Evolutionary conservation across 306 rosid genomes (phyloP), one percentile per base, ranked within the genome.

Genomic region (Mimosa pudica): DNA sequence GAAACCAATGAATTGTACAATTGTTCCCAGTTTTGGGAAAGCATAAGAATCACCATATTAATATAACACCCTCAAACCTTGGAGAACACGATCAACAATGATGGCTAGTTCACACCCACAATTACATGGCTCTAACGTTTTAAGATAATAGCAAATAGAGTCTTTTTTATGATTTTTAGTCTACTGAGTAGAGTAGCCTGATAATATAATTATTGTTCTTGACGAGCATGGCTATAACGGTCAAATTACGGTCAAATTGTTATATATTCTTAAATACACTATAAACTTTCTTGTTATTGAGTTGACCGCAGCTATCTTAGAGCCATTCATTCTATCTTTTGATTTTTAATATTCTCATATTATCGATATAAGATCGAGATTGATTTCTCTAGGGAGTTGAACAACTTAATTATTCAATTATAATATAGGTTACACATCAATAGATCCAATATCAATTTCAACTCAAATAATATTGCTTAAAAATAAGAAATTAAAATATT

Each of bases 251-350:
- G 30, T 24, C 30, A 24, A 24, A 24, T 24, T 24, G 30, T 41
- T 6, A 10, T 20, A 32, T 13, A 45, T 73, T 73, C 79, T 58
- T 17, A 46, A 8, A 57, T 48, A 72, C 36, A 20, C 49, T 13
- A 66, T 75, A 80, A 75, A 76, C 71, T 45, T 30, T 48, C 78
- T 62, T 61, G 33, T 71, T 79, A 46, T 8, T 62, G 18, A 72
- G 13, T 45, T 70, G n/a, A 49, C 17, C 3, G 55, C 11, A 49
- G 14, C 55, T 12, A 0, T 48, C 3, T 48, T 3, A 10, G 52
- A 48, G 52, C 4, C 17, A 12, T 49, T 49, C 14, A 13, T 49
- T 49, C 13, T 12, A 12, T 16, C 13, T 10, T 16, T 13, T 49
- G n/a, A 49, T 12, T 38, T 38, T 38, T 38, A 24, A 24, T 24